Base-by-base conservation (phyloP, 345 rosid genomes). In the Aegle marmelos region DNA sequence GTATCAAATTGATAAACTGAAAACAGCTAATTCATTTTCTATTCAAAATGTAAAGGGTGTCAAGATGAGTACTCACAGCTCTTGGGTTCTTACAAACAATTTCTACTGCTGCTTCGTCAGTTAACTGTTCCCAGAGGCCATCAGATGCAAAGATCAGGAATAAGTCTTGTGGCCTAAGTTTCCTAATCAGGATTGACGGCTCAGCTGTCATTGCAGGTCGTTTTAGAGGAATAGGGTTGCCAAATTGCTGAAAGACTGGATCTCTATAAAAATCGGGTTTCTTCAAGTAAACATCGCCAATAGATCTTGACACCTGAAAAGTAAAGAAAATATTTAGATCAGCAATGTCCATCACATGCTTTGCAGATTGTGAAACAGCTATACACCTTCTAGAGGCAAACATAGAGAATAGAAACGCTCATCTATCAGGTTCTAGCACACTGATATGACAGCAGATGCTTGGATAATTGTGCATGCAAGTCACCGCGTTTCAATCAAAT, bases 81-180 rank as follows among this genome's bases (percentile, higher is more conserved):
- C 97, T 93, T 4, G 98, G 97, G 85, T 90, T 87, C 75, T 90
- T 94, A 59, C 84, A 83, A 65, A 96, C 99, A 59, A 96, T 94
- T 72, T 92, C 93, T 21, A 92, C 96, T 0, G 97, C 99, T 58
- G 88, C 87, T 88, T 93, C 88, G 78, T 96, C 99, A 37, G 86
- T 91, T 84, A 96, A 87, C 77, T 96, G 98, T 82, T 96, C 99
- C 99, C 99, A 96, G 56, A 96, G 97, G 86, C 99, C 99, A 82
- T 95, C 99, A 21, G 98, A 93, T 84, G 99, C 99, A 89, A 95
- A 95, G 79, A 95, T 92, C 73, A 96, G 85, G 83, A 96, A 96
- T 64, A 85, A 78, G 86, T 96, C 99, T 41, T 91, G 87, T 79
- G 92, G 87, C 79, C 77, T 88, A 30, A 93, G 92, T 86, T 92